Conservation (phyloP, 2,329 filamentous ascomycete genomes). For the Blastomyces emzantsi region DNA sequence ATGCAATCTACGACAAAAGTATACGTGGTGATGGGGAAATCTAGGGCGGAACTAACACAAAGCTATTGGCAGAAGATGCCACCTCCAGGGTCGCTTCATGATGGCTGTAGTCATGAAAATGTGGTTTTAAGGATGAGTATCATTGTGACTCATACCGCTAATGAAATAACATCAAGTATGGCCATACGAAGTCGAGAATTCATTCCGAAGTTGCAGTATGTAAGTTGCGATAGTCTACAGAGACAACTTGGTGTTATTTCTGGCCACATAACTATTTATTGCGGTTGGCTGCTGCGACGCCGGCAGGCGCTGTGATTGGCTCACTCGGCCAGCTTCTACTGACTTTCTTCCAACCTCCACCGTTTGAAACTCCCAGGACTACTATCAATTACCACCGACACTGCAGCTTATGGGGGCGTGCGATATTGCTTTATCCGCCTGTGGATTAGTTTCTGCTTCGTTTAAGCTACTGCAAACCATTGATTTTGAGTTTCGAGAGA, state of each 20-base stretch:
- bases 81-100: constrained; percentile 16
- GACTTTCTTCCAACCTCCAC: neutral
- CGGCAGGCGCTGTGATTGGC: neutral
- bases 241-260: neutral
- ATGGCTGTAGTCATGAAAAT: constrained; percentile 12
- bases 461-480: neutral
- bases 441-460: neutral
- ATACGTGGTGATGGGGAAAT: neutral
- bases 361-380: too few species aligned
- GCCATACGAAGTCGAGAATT: neutral
- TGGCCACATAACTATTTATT: constrained; percentile 3
- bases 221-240: too few species aligned
- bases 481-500: neutral
- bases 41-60: constrained; percentile 11
- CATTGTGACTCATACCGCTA: constrained; percentile 9
- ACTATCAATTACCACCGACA: too few species aligned
- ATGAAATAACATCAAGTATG: neutral
- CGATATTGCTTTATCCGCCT: neutral
- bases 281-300: neutral
- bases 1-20: neutral
- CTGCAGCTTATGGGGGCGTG: neutral
- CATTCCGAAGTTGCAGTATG: neutral
- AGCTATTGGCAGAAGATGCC: constrained; percentile 15
- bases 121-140: neutral
- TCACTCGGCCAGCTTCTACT: neutral